These are phyloP conservation scores for Neoboletus subvelutipes DNA, from an alignment of 768 basidiomycete genomes.

Conservation along the genomic window DNA sequence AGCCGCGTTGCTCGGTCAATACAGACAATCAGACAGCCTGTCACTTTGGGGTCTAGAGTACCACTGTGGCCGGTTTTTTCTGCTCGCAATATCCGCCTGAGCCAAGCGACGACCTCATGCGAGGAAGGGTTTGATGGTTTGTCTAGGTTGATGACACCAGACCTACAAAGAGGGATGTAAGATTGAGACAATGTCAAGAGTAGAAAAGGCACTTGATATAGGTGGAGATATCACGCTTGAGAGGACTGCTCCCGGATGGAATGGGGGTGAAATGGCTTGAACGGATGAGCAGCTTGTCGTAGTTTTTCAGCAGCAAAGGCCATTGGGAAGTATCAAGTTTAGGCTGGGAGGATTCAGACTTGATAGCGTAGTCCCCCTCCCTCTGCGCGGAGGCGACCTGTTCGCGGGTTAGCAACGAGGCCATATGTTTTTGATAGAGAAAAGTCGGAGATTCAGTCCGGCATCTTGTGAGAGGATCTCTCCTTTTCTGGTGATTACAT, in stretches of 20 bases:
- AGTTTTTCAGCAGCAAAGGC: conserved; percentile 98
- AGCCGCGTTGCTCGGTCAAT: conserved; percentile 97
- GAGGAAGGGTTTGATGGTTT: conserved; percentile 99
- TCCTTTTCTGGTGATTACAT: conserved; percentile 15
- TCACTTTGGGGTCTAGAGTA: conserved; percentile 98
- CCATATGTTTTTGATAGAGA: conserved; percentile 14
- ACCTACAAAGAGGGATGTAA: conserved; percentile 48
- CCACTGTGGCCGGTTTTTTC: conserved; percentile 99
- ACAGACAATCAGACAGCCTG: conserved; percentile 97
- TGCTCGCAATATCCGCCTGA: conserved; percentile 91
- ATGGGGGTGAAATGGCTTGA: conserved; percentile 99
- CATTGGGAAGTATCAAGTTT: conserved; percentile 93
- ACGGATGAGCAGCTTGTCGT: conserved; percentile 92
- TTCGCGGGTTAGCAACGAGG: conserved; percentile 49
- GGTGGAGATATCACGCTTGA: conserved; percentile 88
- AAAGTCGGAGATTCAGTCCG: conserved; percentile 17
- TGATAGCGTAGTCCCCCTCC: conserved; percentile 76
- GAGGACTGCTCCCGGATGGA: conserved; percentile 87
- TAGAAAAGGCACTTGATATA: conserved; percentile 77
- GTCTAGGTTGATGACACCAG: conserved; percentile 98
- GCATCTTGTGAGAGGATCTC: conserved; percentile 6
- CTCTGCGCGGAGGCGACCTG: conserved; percentile 75
- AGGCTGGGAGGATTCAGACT: conserved; percentile 71
- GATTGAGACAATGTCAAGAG: background rate
- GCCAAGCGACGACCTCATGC: conserved; percentile 99